Evolutionary conservation across 2,329 filamentous ascomycete species (phyloP).

Genomic region (Microsporum ferrugineum): DNA sequence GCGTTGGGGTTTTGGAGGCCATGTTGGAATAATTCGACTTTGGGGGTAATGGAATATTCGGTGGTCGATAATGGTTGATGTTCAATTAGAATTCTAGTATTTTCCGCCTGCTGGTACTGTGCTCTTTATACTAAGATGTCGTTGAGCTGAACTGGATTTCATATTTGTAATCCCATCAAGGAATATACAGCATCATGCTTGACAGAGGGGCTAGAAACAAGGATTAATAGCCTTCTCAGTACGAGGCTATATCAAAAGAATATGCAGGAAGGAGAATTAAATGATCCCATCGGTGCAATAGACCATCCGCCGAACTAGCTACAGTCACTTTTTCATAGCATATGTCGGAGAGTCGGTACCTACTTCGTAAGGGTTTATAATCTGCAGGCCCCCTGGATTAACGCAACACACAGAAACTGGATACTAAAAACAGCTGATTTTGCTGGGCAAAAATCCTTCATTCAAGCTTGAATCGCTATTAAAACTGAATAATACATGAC

Average conservation of each 20-base stretch:
- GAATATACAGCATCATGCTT: not conserved
- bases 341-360: not conserved
- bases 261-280: not conserved
- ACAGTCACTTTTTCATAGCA: not conserved
- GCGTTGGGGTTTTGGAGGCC: not conserved
- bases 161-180: not conserved
- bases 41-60: not conserved
- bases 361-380: not conserved
- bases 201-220: not conserved
- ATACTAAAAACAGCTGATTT: not conserved
- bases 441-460: not conserved
- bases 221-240: not conserved
- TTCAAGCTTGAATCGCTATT: not conserved
- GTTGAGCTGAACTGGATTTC: not conserved
- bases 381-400: not conserved
- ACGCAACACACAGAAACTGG: not conserved
- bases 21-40: not conserved
- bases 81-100: not conserved
- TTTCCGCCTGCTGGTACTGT: not conserved
- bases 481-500: not conserved
- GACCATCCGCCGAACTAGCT: not conserved
- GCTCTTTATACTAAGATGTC: not conserved
- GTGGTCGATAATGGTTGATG: not conserved
- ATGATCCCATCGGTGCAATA: not conserved
- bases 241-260: not conserved